Evolutionary conservation across 2,329 filamentous ascomycete genomes (phyloP).

Genomic region (Dryadomyces quercus-mongolicae): DNA sequence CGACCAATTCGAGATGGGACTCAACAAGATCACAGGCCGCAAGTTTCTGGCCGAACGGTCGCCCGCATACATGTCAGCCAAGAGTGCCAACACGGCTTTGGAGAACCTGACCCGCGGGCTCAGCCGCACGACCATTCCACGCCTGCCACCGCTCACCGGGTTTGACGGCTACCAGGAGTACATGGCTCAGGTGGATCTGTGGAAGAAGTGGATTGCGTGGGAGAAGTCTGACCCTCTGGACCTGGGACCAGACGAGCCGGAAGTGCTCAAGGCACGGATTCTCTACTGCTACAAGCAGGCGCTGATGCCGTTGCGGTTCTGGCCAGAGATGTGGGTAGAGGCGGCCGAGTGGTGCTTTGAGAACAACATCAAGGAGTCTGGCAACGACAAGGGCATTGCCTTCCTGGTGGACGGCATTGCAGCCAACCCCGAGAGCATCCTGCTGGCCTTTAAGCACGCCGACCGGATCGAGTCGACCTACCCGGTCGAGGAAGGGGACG

Average conservation of each 20-base stretch:
- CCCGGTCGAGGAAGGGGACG: constrained; percentile 64
- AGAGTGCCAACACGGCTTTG: constrained; percentile 79
- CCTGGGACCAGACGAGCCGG: constrained; percentile 67
- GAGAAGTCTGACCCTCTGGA: constrained; percentile 89
- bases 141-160: constrained; percentile 69
- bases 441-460: constrained; percentile 80
- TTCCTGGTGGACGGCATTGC: constrained; percentile 73
- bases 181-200: constrained; percentile 69
- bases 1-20: constrained; percentile 84
- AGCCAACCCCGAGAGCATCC: constrained; percentile 86
- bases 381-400: constrained; percentile 51
- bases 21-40: constrained; percentile 87
- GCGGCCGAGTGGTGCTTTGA: constrained; percentile 86
- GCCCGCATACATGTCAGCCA: constrained; percentile 89
- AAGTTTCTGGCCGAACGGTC: constrained; percentile 93
- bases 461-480: constrained; percentile 76
- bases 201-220: constrained; percentile 92
- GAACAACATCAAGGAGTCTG: constrained; percentile 54
- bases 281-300: constrained; percentile 90
- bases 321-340: constrained; percentile 92
- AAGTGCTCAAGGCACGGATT: constrained; percentile 64
- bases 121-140: constrained; percentile 64
- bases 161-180: constrained; percentile 84
- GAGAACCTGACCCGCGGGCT: constrained; percentile 75
- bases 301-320: constrained; percentile 84